Base-by-base conservation (phyloP, 345 rosid genomes). In the Psidium guajava region DNA sequence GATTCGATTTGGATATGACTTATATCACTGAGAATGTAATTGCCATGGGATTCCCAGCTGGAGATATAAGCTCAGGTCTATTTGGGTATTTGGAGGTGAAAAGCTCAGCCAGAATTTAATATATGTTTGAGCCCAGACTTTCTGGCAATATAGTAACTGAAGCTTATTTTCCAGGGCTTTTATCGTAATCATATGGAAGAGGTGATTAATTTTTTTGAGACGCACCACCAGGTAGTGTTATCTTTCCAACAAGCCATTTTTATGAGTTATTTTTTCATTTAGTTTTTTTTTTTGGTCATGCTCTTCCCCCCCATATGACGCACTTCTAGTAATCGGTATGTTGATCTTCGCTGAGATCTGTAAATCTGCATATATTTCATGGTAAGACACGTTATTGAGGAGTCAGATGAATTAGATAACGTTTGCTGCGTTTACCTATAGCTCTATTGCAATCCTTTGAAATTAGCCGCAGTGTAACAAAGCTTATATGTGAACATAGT, bases 21-120 rank as follows among this genome's bases (percentile, higher is more conserved):
- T 95, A 95, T 82, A 94, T 95, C 84, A 93, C 96, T 5, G 98
- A 95, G 91, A 95, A 95, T 83, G 86, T 95, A 91, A 95, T 97
- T 83, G 99, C 99, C 47, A 96, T 96, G 98, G 99, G 99, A 53
- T 96, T 95, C 85, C 99, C 99, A 58, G 98, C 98, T 84, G 99
- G 98, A 87, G 96, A 97, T 84, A 86, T 93, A 86, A 97, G 99
- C 89, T 97, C 99, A 61, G 98, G 99, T 13, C 88, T 95, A 88
- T 93, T 97, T 61, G 96, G 98, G 81, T 97, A 91, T 88, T 87
- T 97, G 54, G 98, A 97, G 99, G 98, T 97, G 75, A 89, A 57
- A 36, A 69, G 47, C 47, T 69, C 80, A 36, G 47, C 80, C 80
- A 36, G 3, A 69, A 69, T 69, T 36, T 36, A 69, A 36, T 18